Evolutionary conservation across 2,329 filamentous ascomycete species (phyloP).

Genomic region (Pseudogymnoascus sp.): DNA sequence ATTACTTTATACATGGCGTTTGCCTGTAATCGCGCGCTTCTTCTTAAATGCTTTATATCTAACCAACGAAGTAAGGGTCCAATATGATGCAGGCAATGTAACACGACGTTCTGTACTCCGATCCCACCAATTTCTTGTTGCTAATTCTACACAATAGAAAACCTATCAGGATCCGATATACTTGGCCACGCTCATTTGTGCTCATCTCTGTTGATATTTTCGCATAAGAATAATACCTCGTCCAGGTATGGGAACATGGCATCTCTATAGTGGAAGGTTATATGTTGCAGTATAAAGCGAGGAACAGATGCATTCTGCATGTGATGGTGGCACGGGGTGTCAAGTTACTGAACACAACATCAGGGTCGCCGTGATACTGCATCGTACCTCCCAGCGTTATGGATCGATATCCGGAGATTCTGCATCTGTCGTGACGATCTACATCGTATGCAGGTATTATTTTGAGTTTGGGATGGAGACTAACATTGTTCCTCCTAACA

Average conservation of each 20-base stretch:
- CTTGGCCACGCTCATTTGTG: not conserved
- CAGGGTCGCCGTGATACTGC: not conserved
- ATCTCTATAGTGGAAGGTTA: not conserved
- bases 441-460: not conserved
- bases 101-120: not conserved
- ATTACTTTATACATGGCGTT: not conserved
- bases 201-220: not conserved
- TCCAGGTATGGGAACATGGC: not conserved
- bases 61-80: not conserved
- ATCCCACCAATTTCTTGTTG: not conserved
- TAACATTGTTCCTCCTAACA: not conserved
- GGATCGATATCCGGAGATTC: not conserved
- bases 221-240: not conserved
- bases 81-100: not conserved
- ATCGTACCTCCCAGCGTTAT: not conserved
- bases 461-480: not conserved
- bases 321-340: constrained; percentile 1
- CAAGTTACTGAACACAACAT: not conserved
- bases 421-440: not conserved
- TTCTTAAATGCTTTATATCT: not conserved
- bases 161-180: not conserved
- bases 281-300: not conserved
- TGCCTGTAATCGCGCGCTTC: not conserved
- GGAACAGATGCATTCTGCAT: not conserved
- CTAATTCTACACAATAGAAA: not conserved